Conservation (phyloP, 2,329 filamentous ascomycete species). For the Trichoderma arundinaceum region DNA sequence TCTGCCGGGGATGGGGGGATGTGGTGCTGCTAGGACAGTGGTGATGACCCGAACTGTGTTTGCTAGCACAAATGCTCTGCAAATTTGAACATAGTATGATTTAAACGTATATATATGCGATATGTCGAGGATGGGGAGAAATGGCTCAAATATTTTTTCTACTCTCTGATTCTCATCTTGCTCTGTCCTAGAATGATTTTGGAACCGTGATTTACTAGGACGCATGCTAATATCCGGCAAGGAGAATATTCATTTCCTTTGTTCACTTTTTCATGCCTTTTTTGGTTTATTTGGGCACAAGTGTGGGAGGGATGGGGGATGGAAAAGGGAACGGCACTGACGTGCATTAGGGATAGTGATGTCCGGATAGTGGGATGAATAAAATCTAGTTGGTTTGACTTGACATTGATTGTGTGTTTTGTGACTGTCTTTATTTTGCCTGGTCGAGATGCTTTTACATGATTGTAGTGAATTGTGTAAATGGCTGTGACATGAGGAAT, state of each 20-base stretch:
- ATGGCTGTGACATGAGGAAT: no score
- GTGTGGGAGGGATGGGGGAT: not conserved
- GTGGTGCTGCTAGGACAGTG: constrained; percentile 2
- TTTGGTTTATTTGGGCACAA: constrained; percentile 17
- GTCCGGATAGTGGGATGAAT: not conserved
- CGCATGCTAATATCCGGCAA: constrained; percentile 1
- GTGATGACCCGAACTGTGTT: constrained; percentile 24
- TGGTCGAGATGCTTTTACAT: not conserved
- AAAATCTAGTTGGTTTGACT: not conserved
- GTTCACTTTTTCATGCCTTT: constrained; percentile 13
- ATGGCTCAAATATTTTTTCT: not conserved
- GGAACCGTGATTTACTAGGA: not conserved
- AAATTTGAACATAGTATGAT: constrained; percentile 31
- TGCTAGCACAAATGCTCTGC: not conserved
- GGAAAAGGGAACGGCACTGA: constrained; percentile 10
- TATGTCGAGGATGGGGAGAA: constrained; percentile 2
- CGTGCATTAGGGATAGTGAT: not conserved
- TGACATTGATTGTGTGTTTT: not conserved
- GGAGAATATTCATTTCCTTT: constrained; percentile 11
- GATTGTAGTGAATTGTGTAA: not conserved
- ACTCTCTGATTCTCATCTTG: constrained; percentile 10
- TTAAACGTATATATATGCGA: constrained; percentile 29
- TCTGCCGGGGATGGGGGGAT: not conserved
- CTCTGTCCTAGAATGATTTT: not conserved
- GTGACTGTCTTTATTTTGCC: not conserved